A percentile compares a stretch with the other conserved stretches of the same genome.
phyloP scores from a whole-genome alignment of 179 eudicot genomes.

The Spergularia azorica region DNA sequence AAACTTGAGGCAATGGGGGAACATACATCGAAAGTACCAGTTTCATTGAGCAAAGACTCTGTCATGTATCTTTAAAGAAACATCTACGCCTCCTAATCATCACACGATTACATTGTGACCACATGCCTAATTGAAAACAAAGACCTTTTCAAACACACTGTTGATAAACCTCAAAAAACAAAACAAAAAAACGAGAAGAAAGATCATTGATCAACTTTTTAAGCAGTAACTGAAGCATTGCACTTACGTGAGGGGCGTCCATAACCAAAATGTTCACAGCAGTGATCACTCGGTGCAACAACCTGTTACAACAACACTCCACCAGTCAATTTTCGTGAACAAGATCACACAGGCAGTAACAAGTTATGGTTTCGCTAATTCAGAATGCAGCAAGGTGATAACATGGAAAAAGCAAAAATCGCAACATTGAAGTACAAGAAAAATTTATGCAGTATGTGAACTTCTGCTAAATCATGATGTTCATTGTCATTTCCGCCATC shows the following conservation, averaged over 20 bases:
- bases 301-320: slow-evolving; percentile 44
- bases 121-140: too few species aligned
- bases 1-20: background rate
- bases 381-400: background rate
- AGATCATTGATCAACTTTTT: too few species aligned
- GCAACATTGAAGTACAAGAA: background rate
- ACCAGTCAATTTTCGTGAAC: background rate
- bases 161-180: too few species aligned
- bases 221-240: background rate
- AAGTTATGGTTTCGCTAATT: background rate
- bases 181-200: too few species aligned
- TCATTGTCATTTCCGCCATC: too few species aligned
- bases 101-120: too few species aligned
- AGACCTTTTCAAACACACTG: too few species aligned
- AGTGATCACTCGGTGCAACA: slow-evolving; percentile 60
- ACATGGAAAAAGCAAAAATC: background rate
- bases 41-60: background rate
- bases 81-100: too few species aligned
- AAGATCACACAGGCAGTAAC: too few species aligned
- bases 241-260: slow-evolving; percentile 60
- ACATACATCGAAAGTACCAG: background rate
- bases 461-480: background rate
- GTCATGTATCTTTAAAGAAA: too few species aligned
- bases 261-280: slow-evolving; percentile 64
- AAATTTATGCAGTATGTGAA: background rate